Percentiles rank a stretch among this genome's conserved stretches.
Evolutionary conservation across 108 stramenopile species (phyloP).

Genomic region (Chaetoceros tenuissimus): DNA sequence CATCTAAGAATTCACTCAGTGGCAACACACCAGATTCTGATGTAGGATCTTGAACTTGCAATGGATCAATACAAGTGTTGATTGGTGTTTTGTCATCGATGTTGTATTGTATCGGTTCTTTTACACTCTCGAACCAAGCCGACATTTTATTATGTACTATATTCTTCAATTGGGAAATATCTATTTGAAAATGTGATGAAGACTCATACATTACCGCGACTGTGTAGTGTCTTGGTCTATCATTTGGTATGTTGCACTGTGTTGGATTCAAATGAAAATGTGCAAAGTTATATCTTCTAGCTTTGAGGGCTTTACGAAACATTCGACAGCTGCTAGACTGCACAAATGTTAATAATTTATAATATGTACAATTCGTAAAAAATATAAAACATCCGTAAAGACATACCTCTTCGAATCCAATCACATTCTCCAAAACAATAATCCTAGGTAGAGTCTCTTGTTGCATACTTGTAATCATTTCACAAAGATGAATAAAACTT

Average conservation of each 20-base stretch:
- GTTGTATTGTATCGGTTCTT: too few relatives aligned
- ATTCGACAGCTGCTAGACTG: slow-evolving; percentile 44
- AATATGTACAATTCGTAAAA: neutral
- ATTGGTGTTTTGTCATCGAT: too few relatives aligned
- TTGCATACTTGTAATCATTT: slow-evolving; percentile 31
- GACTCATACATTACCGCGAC: too few relatives aligned
- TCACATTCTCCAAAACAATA: slow-evolving; percentile 81
- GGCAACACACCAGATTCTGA: neutral
- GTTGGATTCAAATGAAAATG: slow-evolving; percentile 77
- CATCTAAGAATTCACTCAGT: neutral
- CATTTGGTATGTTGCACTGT: slow-evolving; percentile 79
- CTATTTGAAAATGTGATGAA: too few relatives aligned
- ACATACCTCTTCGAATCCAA: slow-evolving; percentile 64
- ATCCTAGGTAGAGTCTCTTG: slow-evolving; percentile 41
- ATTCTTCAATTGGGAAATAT: too few relatives aligned
- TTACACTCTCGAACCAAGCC: too few relatives aligned
- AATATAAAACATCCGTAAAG: neutral
- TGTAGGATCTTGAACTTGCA: slow-evolving; percentile 2
- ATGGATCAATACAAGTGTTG: too few relatives aligned
- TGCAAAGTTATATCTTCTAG: slow-evolving; percentile 40
- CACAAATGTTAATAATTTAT: neutral
- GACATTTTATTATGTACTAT: too few relatives aligned
- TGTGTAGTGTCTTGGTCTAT: slow-evolving; percentile 81
- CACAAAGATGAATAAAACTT: slow-evolving; percentile 59
- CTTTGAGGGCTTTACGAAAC: slow-evolving; percentile 31